Conservation (phyloP, 192 early-diverging fungal species). For the Cladochytrium replicatum region DNA sequence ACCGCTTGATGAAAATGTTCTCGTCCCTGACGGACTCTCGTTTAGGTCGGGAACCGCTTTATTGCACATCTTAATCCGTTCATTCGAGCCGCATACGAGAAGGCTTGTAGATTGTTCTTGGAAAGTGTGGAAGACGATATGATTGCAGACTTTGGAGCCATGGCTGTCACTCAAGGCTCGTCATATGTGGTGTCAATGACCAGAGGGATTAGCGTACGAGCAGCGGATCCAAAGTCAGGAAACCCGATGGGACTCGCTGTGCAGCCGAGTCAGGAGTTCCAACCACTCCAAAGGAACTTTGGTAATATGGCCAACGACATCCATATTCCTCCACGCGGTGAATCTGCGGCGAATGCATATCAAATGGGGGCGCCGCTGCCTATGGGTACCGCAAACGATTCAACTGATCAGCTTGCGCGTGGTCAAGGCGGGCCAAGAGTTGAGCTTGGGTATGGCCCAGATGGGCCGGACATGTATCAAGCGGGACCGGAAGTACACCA, state of each 20-base stretch:
- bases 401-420: too few species aligned
- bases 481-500: too few species aligned
- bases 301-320: not conserved
- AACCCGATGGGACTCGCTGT: not conserved
- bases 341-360: too few species aligned
- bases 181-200: not conserved
- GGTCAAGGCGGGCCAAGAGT: too few species aligned
- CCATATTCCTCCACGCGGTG: too few species aligned
- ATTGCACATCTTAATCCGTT: slow-evolving; percentile 19
- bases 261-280: too few species aligned
- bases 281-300: not conserved
- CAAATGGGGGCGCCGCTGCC: too few species aligned
- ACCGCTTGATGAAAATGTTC: not conserved
- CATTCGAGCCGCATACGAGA: slow-evolving; percentile 7
- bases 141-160: not conserved
- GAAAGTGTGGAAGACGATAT: not conserved
- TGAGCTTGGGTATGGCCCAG: too few species aligned
- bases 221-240: not conserved
- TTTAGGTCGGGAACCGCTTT: slow-evolving; percentile 11
- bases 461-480: too few species aligned
- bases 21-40: not conserved
- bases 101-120: slow-evolving; percentile 4
- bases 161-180: not conserved
- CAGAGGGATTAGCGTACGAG: not conserved
- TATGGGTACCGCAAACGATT: too few species aligned